Percentiles rank a stretch among this genome's conserved stretches.
These are phyloP conservation scores for Hypoxylon lienhwacheense DNA, from an alignment of 495 filamentous ascomycete genomes.

Conservation along the genomic window DNA sequence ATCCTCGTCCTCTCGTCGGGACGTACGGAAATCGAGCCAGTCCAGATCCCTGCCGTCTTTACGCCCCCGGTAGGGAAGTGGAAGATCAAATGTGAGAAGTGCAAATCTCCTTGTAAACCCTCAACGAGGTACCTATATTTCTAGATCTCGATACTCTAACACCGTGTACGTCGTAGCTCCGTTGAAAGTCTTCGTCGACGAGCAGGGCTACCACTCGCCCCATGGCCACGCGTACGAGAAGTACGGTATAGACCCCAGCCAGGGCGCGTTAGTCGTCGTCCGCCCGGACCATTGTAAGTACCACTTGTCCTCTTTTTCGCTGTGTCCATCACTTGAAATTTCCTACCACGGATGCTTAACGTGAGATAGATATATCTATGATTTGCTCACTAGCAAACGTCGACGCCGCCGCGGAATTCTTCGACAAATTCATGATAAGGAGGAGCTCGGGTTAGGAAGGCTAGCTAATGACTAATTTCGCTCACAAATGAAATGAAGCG, in stretches of 20 bases:
- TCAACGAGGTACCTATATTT: too few species aligned
- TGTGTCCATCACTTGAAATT: background rate
- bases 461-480: too few species aligned
- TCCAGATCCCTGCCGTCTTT: constrained; percentile 61
- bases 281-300: constrained; percentile 70
- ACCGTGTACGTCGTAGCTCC: constrained; percentile 52
- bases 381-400: constrained; percentile 26
- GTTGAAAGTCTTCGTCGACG: constrained; percentile 67
- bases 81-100: constrained; percentile 56
- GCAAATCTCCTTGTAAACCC: too few species aligned
- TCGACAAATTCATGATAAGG: constrained; percentile 28
- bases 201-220: constrained; percentile 65
- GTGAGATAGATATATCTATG: constrained; percentile 33
- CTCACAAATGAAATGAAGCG: too few species aligned
- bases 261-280: constrained; percentile 62
- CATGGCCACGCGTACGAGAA: constrained; percentile 66
- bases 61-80: constrained; percentile 61
- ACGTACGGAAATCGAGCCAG: constrained; percentile 58
- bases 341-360: constrained; percentile 17
- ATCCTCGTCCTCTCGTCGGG: constrained; percentile 58
- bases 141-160: too few species aligned
- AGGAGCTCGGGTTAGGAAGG: too few species aligned
- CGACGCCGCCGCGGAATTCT: constrained; percentile 23
- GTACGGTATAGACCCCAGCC: constrained; percentile 56
- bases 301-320: too few species aligned